A percentile compares a stretch with the other conserved stretches of the same genome.
phyloP scores from a whole-genome alignment of 23 red algal genomes.

The Gracilaria gracilis region DNA sequence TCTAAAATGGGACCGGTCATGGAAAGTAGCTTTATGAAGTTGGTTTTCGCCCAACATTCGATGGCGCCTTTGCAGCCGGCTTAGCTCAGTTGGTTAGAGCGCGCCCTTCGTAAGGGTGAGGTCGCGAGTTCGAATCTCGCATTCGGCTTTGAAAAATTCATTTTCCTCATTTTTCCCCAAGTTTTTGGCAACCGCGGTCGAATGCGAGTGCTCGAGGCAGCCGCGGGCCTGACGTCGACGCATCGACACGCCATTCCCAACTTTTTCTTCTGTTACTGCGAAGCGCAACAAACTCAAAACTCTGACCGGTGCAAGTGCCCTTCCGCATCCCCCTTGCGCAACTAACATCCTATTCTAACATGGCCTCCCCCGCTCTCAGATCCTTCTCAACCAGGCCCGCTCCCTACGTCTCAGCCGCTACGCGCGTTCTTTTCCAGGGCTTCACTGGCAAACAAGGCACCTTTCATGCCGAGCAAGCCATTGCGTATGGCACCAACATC shows the following conservation, averaged over 20 bases:
- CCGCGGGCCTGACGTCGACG: neutral
- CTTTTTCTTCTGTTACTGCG: neutral
- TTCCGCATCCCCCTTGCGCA: neutral
- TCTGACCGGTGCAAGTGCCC: neutral
- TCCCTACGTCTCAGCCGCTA: constrained; percentile 82
- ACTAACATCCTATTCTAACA: neutral
- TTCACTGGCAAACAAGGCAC: constrained; percentile 99
- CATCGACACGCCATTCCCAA: neutral
- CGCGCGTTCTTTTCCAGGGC: constrained; percentile 95
- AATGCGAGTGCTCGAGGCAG: too few species aligned
- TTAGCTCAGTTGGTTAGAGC: constrained; percentile 88
- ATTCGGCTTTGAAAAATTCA: constrained; percentile 51
- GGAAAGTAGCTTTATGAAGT: too few species aligned
- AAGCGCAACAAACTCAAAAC: too few species aligned
- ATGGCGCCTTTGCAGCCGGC: constrained; percentile 63
- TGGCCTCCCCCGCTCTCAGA: constrained; percentile 25
- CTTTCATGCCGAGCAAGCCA: constrained; percentile 94
- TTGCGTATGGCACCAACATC: constrained; percentile 94
- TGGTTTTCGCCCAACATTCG: too few species aligned
- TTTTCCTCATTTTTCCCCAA: neutral
- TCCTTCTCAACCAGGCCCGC: constrained; percentile 60
- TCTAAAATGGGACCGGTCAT: too few species aligned
- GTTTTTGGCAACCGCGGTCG: too few species aligned
- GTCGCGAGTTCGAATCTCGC: constrained; percentile 85
- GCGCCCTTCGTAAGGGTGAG: constrained; percentile 86